These are phyloP conservation scores for Orbilia brochopaga DNA, from an alignment of 2,329 filamentous ascomycete genomes.

Conservation along the genomic window DNA sequence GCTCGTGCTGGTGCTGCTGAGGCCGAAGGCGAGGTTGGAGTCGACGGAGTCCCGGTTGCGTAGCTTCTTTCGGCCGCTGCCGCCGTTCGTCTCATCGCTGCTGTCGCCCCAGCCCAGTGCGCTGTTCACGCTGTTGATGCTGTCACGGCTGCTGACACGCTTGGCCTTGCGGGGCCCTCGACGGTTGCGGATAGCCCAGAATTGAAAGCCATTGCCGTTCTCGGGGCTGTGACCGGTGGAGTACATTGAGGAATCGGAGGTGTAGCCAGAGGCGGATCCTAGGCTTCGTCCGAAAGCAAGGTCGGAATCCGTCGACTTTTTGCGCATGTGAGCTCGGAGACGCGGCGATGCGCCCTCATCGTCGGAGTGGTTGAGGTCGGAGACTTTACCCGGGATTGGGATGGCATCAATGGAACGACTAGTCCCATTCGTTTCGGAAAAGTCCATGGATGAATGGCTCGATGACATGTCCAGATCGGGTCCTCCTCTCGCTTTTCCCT, in stretches of 20 bases:
- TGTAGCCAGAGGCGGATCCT: constrained; percentile 30
- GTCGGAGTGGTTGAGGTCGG: constrained; percentile 44
- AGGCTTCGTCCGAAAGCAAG: constrained; percentile 38
- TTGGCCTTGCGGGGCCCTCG: constrained; percentile 28
- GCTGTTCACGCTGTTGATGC: constrained; percentile 41
- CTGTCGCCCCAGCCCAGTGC: constrained; percentile 43
- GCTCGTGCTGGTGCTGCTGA: constrained; percentile 33
- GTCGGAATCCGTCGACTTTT: constrained; percentile 45
- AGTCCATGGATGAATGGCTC: constrained; percentile 40
- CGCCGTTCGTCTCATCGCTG: constrained; percentile 25
- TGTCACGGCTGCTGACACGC: constrained; percentile 45
- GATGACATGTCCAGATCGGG: constrained; percentile 38
- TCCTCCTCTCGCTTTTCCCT: constrained; percentile 12
- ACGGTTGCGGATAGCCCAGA: constrained; percentile 35
- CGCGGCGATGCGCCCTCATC: constrained; percentile 42
- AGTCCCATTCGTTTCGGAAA: constrained; percentile 14
- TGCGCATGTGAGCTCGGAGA: constrained; percentile 40
- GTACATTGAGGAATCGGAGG: constrained; percentile 49
- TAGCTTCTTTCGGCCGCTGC: constrained; percentile 16
- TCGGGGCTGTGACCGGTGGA: constrained; percentile 29
- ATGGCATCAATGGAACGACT: constrained; percentile 23
- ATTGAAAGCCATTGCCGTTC: constrained; percentile 39
- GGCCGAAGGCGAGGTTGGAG: constrained; percentile 41
- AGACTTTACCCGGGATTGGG: constrained; percentile 37
- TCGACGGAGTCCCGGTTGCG: constrained; percentile 39